These are phyloP conservation scores for Pulicaria dysenterica DNA, from an alignment of 129 eudicot species.

Conservation along the genomic window DNA sequence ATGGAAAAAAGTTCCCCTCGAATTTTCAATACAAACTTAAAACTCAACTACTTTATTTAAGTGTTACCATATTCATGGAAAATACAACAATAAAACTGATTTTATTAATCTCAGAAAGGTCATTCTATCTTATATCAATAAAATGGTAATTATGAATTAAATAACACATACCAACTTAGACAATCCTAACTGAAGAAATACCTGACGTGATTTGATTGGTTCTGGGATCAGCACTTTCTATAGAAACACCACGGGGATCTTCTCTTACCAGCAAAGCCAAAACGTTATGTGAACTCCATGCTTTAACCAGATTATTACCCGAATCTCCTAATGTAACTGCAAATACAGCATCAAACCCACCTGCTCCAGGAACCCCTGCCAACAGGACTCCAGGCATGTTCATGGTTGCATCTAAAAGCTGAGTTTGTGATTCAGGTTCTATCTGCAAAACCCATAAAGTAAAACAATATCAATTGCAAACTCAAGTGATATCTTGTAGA, in stretches of 20 bases:
- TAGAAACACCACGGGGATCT: conserved; percentile 83
- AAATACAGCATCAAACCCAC: conserved; percentile 98
- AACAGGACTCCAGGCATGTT: conserved; percentile 74
- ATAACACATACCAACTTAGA: conserved; percentile 24
- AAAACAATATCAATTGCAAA: conserved; percentile 16
- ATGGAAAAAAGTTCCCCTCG: neutral
- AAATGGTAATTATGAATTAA: conserved; percentile 5
- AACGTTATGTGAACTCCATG: conserved; percentile 77
- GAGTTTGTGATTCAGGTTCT: conserved; percentile 90
- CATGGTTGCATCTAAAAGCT: conserved; percentile 82
- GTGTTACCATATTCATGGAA: conserved; percentile 16
- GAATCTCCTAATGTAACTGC: conserved; percentile 79
- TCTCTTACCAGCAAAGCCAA: conserved; percentile 89
- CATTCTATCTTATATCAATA: conserved; percentile 15
- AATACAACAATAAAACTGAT: conserved; percentile 34
- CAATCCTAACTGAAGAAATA: conserved; percentile 56
- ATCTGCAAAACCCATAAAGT: conserved; percentile 52
- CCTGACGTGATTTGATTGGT: conserved; percentile 54
- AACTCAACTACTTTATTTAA: conserved; percentile 18
- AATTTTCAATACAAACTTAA: neutral
- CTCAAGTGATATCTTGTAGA: conserved; percentile 1
- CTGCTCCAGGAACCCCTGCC: conserved; percentile 99
- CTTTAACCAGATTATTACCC: conserved; percentile 47
- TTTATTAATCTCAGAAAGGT: conserved; percentile 20
- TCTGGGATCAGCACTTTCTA: conserved; percentile 81